Evolutionary conservation across 768 basidiomycete genomes (phyloP).

Genomic region (Rubroboletus satanas): DNA sequence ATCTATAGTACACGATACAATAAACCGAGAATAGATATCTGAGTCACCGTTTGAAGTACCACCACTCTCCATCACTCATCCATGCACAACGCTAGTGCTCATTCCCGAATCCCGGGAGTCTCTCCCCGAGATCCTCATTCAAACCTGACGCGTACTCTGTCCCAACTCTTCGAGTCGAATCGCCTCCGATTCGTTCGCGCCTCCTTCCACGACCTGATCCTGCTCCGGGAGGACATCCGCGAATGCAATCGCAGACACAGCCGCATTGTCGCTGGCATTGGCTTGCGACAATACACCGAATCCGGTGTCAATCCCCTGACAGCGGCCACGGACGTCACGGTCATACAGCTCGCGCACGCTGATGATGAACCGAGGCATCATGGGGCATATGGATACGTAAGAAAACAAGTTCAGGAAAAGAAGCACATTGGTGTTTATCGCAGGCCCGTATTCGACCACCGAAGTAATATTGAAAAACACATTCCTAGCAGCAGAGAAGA

Average conservation of each 20-base stretch:
- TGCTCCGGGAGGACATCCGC: neutral
- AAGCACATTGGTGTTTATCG: too few relatives aligned
- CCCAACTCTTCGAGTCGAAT: neutral
- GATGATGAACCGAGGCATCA: constrained; percentile 11
- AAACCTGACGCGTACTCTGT: too few relatives aligned
- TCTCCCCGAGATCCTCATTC: neutral
- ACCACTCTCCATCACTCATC: neutral
- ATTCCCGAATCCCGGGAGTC: too few relatives aligned
- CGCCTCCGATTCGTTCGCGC: neutral
- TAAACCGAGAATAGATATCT: neutral
- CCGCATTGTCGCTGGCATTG: too few relatives aligned
- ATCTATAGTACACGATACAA: neutral
- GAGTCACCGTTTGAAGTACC: neutral
- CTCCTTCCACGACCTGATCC: neutral
- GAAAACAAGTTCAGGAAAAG: neutral
- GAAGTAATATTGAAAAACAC: neutral
- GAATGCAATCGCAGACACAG: neutral
- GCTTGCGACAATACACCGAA: neutral
- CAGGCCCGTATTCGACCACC: neutral
- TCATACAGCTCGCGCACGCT: constrained; percentile 1
- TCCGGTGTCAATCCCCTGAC: neutral
- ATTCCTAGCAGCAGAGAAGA: neutral
- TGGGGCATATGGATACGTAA: neutral
- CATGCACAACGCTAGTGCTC: too few relatives aligned
- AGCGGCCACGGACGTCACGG: neutral